Conservation (phyloP, 2,329 filamentous ascomycete genomes). For the Alternaria ventricosa region DNA sequence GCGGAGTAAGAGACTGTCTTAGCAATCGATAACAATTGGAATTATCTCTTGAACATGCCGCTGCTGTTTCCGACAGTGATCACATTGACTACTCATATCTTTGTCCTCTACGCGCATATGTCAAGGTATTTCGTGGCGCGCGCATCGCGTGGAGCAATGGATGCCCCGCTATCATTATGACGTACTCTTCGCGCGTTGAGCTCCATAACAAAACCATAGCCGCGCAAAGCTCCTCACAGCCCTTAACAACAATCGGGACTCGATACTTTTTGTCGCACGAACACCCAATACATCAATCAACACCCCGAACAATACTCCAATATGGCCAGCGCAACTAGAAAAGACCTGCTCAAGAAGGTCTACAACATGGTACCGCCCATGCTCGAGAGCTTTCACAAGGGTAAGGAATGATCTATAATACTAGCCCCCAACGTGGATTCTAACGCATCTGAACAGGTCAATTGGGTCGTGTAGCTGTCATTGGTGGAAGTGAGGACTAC, state of each 20-base stretch:
- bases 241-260: constrained; percentile 1
- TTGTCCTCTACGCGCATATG: not conserved
- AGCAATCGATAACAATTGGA: constrained; percentile 11
- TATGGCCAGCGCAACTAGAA: constrained; percentile 67
- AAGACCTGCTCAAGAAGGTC: constrained; percentile 78
- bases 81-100: not conserved
- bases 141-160: constrained; percentile 21
- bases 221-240: constrained; percentile 8
- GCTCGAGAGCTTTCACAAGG: constrained; percentile 96
- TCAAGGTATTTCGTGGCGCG: constrained; percentile 19
- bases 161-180: constrained; percentile 31
- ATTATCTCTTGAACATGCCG: not conserved
- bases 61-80: not conserved
- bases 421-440: not conserved
- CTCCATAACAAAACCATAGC: constrained; percentile 20
- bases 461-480: constrained; percentile 87
- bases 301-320: constrained; percentile 6
- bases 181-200: constrained; percentile 13
- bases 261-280: not conserved
- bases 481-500: constrained; percentile 94
- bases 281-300: not conserved
- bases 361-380: constrained; percentile 92
- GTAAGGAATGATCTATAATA: constrained; percentile 52
- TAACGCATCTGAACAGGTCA: constrained; percentile 67
- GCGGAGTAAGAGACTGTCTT: constrained; percentile 15